Evolutionary conservation across 371 early-diverging fungal species (phyloP), one percentile per base, ranked within the genome.

Genomic region (Mucor plumbeus): DNA sequence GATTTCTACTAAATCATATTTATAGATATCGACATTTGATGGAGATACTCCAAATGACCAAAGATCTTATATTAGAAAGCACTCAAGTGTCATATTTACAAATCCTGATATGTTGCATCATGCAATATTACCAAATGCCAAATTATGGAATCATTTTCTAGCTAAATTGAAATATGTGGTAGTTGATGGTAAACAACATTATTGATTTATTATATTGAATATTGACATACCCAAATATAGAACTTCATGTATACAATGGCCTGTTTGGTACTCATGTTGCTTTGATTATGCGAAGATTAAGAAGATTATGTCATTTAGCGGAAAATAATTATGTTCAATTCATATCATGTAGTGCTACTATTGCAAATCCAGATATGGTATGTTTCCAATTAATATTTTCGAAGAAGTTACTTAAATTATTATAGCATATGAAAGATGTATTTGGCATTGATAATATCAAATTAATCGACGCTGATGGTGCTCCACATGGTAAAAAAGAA

Each of bases 61-160:
- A 17, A 82, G 93, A 1, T 61, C 67, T 0, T 41, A 47, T 8
- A 87, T 91, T 15, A 72, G 91, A 17, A 72, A 77, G 8, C 62
- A 65, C n/a, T 77, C 87, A 0, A 78, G 78, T 14, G 79, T 95
- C 0, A 78, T 94, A 2, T 81, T 94, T 39, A 94, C 93, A 10
- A 95, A 95, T 71, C 93, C 93, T 2, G 95, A 95, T 65, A 93
- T 91, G 80, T 73, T 95, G 8, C 94, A 95, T 71, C 71, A 83
- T 58, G 74, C 90, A 1, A 86, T 94, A 53, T 73, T 92, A 43
- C 94, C 93, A 0, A 79, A 85, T 61, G 70, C 77, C 3, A 58
- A 58, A 14, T 61, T 69, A 21, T 95, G 94, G 94, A 68, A 53
- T 7, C 31, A 59, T 15, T 89, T 92, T 69, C 70, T 91, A 35